Evolutionary conservation across 352 stramenopile species (phyloP), one percentile per base, ranked within the genome.

Genomic region (Globisporangium echinulatum): DNA sequence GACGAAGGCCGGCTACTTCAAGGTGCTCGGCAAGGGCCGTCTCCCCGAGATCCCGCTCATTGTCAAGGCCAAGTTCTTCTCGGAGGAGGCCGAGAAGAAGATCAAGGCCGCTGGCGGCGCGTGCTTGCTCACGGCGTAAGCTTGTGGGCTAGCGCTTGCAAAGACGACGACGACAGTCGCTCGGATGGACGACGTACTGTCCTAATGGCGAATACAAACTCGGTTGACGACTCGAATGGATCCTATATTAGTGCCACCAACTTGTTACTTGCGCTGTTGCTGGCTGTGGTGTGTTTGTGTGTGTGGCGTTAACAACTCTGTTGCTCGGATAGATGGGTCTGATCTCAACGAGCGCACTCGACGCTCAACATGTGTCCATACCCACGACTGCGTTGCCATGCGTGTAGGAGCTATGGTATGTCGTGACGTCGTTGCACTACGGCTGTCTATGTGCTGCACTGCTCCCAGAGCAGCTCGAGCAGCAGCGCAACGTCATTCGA

Each of bases 21-120:
- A 99, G 95, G 96, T 99, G 63, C 87, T 99, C 51, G 98, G 98
- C 80, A 99, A 99, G 87, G 98, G 98, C 70, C 89, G 96, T 71
- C 96, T 99, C 49, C 94, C 94, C 14, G 73, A 89, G 58, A 85
- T 99, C 57, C 98, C 98, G 54, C 76, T 99, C 49, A 98, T 99
- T 81, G 97, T 99, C 61, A 99, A 99, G 92, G 97, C 98, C 60
- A 99, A 99, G 79, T 99, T 97, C 85, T 99, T 99, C 84, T 98
- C 89, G 63, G 94, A 97, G 69, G 86, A 96, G 68, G 98, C 98
- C n/a, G 97, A 99, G 84, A 98, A 99, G 85, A 99, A 99, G 88
- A 99, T 99, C 75, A 99, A 98, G 82, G 96, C 79, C 58, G 97
- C 96, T 55, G 98, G 98, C 74, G 98, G 98, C 67, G 97, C 97